Conservation (phyloP, 1,139 yeast genomes). For the Kluyveromyces marxianus region DNA sequence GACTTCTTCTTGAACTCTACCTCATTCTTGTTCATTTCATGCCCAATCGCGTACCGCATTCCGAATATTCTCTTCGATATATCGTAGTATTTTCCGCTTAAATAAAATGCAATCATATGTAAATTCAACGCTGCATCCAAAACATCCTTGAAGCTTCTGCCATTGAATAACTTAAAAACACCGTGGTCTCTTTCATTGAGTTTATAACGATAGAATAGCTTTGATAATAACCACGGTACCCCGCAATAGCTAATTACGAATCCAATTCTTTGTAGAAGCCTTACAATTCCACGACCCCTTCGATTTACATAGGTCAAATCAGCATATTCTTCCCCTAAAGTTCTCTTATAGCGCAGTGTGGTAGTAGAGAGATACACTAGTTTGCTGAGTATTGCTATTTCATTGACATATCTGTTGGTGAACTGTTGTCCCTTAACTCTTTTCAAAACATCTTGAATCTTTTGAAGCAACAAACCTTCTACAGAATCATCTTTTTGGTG, state of each 20-base stretch:
- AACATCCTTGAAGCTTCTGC: slow-evolving; percentile 35
- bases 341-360: slow-evolving; percentile 66
- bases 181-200: slow-evolving; percentile 5
- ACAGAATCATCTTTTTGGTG: slow-evolving; percentile 81
- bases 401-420: slow-evolving; percentile 56
- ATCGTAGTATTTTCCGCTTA: slow-evolving; percentile 73
- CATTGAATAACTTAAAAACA: slow-evolving; percentile 6
- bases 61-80: slow-evolving; percentile 73
- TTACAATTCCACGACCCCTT: slow-evolving; percentile 46
- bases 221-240: slow-evolving; percentile 46
- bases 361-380: slow-evolving; percentile 61
- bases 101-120: slow-evolving; percentile 76
- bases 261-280: slow-evolving; percentile 37
- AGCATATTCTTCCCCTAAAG: slow-evolving; percentile 91
- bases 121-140: slow-evolving; percentile 50
- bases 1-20: slow-evolving; percentile 22
- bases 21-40: slow-evolving; percentile 43
- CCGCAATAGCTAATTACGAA: slow-evolving; percentile 50
- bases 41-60: slow-evolving; percentile 68
- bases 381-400: slow-evolving; percentile 51
- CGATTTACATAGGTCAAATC: slow-evolving; percentile 65
- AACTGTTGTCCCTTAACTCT: slow-evolving; percentile 55
- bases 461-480: slow-evolving; percentile 46
- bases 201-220: slow-evolving; percentile 13
- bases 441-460: slow-evolving; percentile 46